Evolutionary conservation across 805 yeast species (phyloP).

Genomic region (Ogataea degrootiae): DNA sequence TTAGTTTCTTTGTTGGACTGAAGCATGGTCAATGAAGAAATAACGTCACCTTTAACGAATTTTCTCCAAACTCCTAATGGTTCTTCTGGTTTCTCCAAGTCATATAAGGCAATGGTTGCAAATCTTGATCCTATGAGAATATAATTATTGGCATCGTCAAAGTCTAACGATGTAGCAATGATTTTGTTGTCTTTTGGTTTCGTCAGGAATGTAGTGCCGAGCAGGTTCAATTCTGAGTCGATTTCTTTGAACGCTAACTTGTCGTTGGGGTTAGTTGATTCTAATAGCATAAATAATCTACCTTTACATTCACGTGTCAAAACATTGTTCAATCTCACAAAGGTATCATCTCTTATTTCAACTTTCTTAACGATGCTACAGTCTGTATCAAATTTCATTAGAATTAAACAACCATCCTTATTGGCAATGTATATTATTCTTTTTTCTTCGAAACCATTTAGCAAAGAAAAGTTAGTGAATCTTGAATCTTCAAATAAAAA

Average conservation of each 20-base stretch:
- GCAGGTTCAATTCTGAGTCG: conserved; percentile 23
- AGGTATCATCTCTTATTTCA: conserved; percentile 30
- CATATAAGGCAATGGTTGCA: conserved; percentile 58
- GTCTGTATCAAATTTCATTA: conserved; percentile 36
- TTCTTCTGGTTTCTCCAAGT: conserved; percentile 26
- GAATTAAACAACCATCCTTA: conserved; percentile 38
- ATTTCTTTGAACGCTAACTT: conserved; percentile 43
- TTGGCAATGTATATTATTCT: conserved; percentile 25
- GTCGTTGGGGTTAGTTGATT: conserved; percentile 64
- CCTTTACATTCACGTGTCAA: conserved; percentile 29
- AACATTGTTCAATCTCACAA: conserved; percentile 43
- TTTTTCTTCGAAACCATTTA: conserved; percentile 18
- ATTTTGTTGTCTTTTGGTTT: conserved; percentile 35
- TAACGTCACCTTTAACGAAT: conserved; percentile 61
- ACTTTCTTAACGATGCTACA: conserved; percentile 28
- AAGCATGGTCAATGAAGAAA: conserved; percentile 47
- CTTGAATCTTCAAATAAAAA: conserved; percentile 22
- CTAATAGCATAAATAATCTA: conserved; percentile 40
- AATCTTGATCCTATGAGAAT: conserved; percentile 68
- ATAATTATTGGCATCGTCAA: conserved; percentile 34
- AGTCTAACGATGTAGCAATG: conserved; percentile 52
- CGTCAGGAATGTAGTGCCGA: conserved; percentile 4
- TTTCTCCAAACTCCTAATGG: conserved; percentile 37
- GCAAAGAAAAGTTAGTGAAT: conserved; percentile 24
- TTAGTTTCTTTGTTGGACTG: conserved; percentile 14